Base-by-base conservation (phyloP, 2,329 filamentous ascomycete species). In the Cryphonectria nitschkei region DNA sequence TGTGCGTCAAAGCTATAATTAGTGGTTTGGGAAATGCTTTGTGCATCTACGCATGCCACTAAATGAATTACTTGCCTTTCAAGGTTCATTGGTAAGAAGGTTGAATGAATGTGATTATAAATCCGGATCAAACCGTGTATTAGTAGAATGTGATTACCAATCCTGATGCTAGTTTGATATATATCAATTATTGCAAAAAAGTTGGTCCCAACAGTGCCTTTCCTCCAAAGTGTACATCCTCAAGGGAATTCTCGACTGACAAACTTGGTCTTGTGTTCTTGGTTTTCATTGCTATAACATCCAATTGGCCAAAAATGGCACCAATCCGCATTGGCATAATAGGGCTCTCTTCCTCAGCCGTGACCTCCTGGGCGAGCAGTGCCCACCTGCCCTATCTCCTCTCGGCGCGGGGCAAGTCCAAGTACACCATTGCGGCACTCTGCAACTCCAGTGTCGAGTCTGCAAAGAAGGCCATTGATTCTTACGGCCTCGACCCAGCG, bases 311-410 rank as follows among this genome's bases (percentile, higher is more conserved):
- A 43, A 73, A 74, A 73, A 74, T 72, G 67, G 85, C 87, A 83
- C 85, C 83, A 13, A 87, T 89, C 71, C 84, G 86, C 67, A 79
- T 87, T 22, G 89, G 84, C 41, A 81, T 90, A n/a, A 82, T 89
- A 70, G 89, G 88, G 62, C 86, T 90, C 67, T 89, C 86, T 1
- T 79, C 84, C 68, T 81, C 82, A 1, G 84, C 86, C 65, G 81
- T 81, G 41, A 83, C 82, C 5, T 83, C 84, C 0, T 91, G 88
- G 88, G 88, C 87, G 2, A 81, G 80, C 43, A 74, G 76, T 37
- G 87, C 85, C 2, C 89, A 91, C 75, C 83, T 91, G 0, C 87
- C 89, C 0, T 90, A 90, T 76, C 84, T 91, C 2, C 77, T 84
- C 41, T 86, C 86, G 0, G 77, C 82, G 0, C 79, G 76, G 3